Conservation (phyloP, 2,329 filamentous ascomycete species). For the Neodidymelliopsis sp. region DNA sequence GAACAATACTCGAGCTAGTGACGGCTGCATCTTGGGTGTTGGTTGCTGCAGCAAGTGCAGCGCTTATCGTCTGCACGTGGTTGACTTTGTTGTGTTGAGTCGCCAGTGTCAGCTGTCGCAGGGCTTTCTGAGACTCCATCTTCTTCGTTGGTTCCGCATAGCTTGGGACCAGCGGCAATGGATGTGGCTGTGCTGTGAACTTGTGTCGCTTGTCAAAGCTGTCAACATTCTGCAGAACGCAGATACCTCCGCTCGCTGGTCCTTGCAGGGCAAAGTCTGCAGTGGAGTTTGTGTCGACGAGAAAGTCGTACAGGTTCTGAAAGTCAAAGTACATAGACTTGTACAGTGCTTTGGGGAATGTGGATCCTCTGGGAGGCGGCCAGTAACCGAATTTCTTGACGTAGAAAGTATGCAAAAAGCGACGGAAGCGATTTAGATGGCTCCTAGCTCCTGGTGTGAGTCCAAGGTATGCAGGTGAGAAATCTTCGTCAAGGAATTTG, state of each 20-base stretch:
- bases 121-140: slow-evolving; percentile 42
- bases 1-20: slow-evolving; percentile 62
- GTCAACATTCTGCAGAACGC: slow-evolving; percentile 71
- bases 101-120: slow-evolving; percentile 47
- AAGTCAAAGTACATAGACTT: slow-evolving; percentile 73
- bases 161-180: slow-evolving; percentile 70
- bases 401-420: slow-evolving; percentile 73
- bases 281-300: slow-evolving; percentile 69
- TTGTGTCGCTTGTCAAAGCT: slow-evolving; percentile 70
- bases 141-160: slow-evolving; percentile 38
- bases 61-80: slow-evolving; percentile 59
- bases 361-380: slow-evolving; percentile 63
- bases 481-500: slow-evolving; percentile 75
- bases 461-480: slow-evolving; percentile 71
- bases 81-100: slow-evolving; percentile 55
- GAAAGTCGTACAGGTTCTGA: slow-evolving; percentile 71
- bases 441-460: slow-evolving; percentile 66
- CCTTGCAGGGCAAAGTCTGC: slow-evolving; percentile 59
- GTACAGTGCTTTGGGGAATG: slow-evolving; percentile 67
- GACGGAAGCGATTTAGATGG: slow-evolving; percentile 76
- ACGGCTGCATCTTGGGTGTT: slow-evolving; percentile 52
- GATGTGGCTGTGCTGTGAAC: slow-evolving; percentile 67
- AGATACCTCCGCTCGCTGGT: slow-evolving; percentile 70
- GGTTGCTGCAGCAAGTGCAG: slow-evolving; percentile 60
- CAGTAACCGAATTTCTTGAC: slow-evolving; percentile 73